Evolutionary conservation across 2,329 filamentous ascomycete genomes (phyloP).

Genomic region (Nemania abortiva): DNA sequence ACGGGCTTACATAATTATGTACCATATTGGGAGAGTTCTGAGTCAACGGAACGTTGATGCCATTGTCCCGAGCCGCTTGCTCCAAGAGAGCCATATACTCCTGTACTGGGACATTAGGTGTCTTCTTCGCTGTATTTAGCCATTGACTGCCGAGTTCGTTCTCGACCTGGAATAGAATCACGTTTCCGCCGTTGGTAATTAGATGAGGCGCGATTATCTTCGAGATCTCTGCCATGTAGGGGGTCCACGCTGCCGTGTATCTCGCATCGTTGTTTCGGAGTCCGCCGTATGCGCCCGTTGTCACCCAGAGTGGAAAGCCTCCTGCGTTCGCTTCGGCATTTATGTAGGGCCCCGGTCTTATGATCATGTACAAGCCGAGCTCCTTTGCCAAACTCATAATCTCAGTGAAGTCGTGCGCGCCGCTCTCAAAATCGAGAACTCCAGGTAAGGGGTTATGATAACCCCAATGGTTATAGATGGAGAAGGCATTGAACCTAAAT

Average conservation of each 20-base stretch:
- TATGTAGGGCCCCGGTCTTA: slow-evolving; percentile 70
- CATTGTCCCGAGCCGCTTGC: slow-evolving; percentile 64
- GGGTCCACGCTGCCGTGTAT: slow-evolving; percentile 66
- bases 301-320: slow-evolving; percentile 72
- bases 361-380: slow-evolving; percentile 66
- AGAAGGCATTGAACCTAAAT: slow-evolving; percentile 57
- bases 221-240: slow-evolving; percentile 65
- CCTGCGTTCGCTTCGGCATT: slow-evolving; percentile 74
- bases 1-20: neutral
- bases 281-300: slow-evolving; percentile 68
- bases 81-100: slow-evolving; percentile 70
- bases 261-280: slow-evolving; percentile 65
- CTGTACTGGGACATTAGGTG: slow-evolving; percentile 61
- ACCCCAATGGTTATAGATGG: slow-evolving; percentile 59
- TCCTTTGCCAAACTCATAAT: slow-evolving; percentile 66
- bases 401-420: slow-evolving; percentile 64
- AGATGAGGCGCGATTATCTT: slow-evolving; percentile 64
- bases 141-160: slow-evolving; percentile 65
- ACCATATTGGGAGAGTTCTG: slow-evolving; percentile 71
- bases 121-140: slow-evolving; percentile 56
- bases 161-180: slow-evolving; percentile 68
- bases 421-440: slow-evolving; percentile 62
- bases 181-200: slow-evolving; percentile 68
- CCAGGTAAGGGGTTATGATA: slow-evolving; percentile 55
- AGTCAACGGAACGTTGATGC: slow-evolving; percentile 69